Base-by-base conservation (phyloP, 495 filamentous ascomycete species). In the Tetracladium setigerum region DNA sequence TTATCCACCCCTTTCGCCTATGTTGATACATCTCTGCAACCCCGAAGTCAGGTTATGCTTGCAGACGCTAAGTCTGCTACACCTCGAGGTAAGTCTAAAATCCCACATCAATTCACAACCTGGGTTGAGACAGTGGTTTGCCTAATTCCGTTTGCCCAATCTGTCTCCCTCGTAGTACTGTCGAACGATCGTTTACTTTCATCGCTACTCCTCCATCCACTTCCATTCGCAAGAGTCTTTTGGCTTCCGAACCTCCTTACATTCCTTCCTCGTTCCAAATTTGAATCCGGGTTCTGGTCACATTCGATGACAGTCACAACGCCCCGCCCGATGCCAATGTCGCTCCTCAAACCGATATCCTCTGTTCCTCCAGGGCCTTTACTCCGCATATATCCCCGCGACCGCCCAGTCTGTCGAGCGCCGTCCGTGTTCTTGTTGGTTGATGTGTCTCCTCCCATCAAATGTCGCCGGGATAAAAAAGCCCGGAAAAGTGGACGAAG, bases 401-500 rank as follows among this genome's bases (percentile, higher is more conserved):
- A 27, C 22, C 22, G 22, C 22, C 27, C 38, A 32, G 33, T 13
- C 31, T 12, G 2, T 30, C 41, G n/a, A 40, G 39, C 5, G 32
- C 14, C 12, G 53, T 43, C 53, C 53, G 47, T 43, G 15, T 34
- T 41, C 5, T 12, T 19, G 2, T 30, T 6, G 13, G 5, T 27
- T 1, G 15, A 11, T 13, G 52, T 38, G 2, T 42, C 38, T 11
- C 37, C 42, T 18, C 53, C 53, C 6, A 48, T 18, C 10, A 55
- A 39, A n/a, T 37, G 27, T 17, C 33, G 32, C 1, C 54, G 44
- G 5, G 45, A 22, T 30, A 56, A 48, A 41, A 56, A 56, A 14
- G 45, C 47, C 13, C 54, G 44, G 39, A 57, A 53, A 8, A 66
- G 49, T 18, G 62, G 62, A 10, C 57, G 47, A 2, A 66, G 56